Evolutionary conservation across 2,329 filamentous ascomycete species (phyloP), one percentile per base, ranked within the genome.

Genomic region (Trichophyton mentagrophytes): DNA sequence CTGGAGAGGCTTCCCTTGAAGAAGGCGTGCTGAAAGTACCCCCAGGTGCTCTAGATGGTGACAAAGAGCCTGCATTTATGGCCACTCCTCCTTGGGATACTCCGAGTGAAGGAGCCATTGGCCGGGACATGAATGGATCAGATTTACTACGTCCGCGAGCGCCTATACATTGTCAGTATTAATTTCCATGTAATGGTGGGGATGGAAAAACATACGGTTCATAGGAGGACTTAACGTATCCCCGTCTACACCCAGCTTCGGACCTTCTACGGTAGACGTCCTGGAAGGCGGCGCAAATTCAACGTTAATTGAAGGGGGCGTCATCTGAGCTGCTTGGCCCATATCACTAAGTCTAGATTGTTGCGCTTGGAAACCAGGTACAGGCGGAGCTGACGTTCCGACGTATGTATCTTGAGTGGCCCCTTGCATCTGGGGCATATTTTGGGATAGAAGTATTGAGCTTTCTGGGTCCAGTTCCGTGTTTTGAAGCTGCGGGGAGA

Each of bases 241-340:
- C 64, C 85, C 81, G 66, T 89, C 84, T 60, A 72, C 74, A 66
- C 85, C 77, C n/a, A 79, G 79, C 33, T 88, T 89, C 20, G 81
- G 78, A 30, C 82, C 81, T 64, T 86, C 87, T 69, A 88, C 87
- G 66, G 79, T 84, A 59, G 79, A 82, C 67, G 83, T 83, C 61
- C 82, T 77, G 59, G 87, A 83, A 7, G 85, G 85, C 25, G 91
- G 91, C 15, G 90, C 91, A 72, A 89, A 90, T 70, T 96, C 89
- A 67, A 96, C 93, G 70, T 93, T 95, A 74, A 96, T 96, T 58
- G 91, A 89, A 0, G 91, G 91, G n/a, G 91, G 89, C 2, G 87
- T 87, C 86, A 95, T 93, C 66, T 88, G 82, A 57, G 85, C 83
- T 53, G 82, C 84, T 69, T 82, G 85, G 4, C 84, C 82, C 70